Percentiles rank a stretch among this genome's conserved stretches.
These are phyloP conservation scores for Stropharia rugosoannulata DNA, from an alignment of 768 basidiomycete genomes.

Conservation along the genomic window DNA sequence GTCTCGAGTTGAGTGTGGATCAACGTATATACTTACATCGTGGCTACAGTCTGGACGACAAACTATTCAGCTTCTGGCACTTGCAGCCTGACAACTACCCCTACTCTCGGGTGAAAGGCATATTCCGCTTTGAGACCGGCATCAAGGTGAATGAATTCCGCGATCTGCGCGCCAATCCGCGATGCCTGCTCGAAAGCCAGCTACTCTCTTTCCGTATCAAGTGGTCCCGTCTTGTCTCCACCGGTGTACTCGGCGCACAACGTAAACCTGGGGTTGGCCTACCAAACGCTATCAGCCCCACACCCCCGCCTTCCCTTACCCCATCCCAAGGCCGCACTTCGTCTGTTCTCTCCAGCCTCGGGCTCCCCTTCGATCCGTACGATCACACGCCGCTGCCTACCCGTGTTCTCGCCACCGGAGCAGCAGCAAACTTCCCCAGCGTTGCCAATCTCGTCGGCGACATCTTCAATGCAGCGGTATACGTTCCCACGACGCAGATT, in stretches of 20 bases:
- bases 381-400: constrained; percentile 64
- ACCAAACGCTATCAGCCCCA: constrained; percentile 21
- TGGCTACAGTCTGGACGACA: constrained; percentile 75
- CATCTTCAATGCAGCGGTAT: constrained; percentile 79
- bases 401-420: constrained; percentile 70
- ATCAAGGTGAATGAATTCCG: constrained; percentile 88
- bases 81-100: constrained; percentile 78
- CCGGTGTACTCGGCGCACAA: constrained; percentile 60
- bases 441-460: constrained; percentile 80
- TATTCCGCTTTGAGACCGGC: constrained; percentile 86
- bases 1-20: constrained; percentile 4
- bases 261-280: constrained; percentile 24
- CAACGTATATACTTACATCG: constrained; percentile 3
- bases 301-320: constrained; percentile 29
- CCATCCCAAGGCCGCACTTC: constrained; percentile 19
- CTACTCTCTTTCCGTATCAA: constrained; percentile 79
- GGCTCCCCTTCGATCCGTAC: constrained; percentile 78
- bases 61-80: constrained; percentile 88
- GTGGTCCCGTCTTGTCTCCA: constrained; percentile 72
- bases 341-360: constrained; percentile 44
- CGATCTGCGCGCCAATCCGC: constrained; percentile 85
- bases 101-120: constrained; percentile 78
- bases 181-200: constrained; percentile 83
- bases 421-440: constrained; percentile 82
- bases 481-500: constrained; percentile 71